These are phyloP conservation scores for Pachyrhizus erosus DNA, from an alignment of 306 rosid species.

Conservation along the genomic window DNA sequence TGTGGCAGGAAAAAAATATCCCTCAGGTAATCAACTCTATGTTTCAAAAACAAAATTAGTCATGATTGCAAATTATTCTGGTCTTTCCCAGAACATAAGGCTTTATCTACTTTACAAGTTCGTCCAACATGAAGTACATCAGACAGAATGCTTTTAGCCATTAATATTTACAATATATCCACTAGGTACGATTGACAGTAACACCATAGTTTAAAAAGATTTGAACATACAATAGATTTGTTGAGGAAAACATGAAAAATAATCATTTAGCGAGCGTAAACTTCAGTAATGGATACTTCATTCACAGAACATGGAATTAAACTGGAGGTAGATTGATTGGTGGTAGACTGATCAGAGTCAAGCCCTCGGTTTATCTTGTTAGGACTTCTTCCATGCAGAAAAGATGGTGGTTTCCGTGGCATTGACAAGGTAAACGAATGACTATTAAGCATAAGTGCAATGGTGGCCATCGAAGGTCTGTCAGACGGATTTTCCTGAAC, in stretches of 20 bases:
- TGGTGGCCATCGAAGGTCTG: constrained; percentile 58
- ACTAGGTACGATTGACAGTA: neutral
- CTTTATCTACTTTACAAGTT: neutral
- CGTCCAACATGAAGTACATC: neutral
- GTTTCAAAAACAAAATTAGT: no score
- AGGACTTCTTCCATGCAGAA: neutral
- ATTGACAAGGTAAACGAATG: constrained; percentile 45
- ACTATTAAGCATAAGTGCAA: constrained; percentile 55
- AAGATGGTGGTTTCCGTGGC: constrained; percentile 52
- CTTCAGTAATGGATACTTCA: constrained; percentile 29
- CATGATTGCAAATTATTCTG: no score
- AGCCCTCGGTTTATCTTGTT: neutral
- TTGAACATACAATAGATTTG: neutral
- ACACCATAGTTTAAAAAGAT: neutral
- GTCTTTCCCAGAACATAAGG: neutral
- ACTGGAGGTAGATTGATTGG: neutral
- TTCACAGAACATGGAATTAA: neutral
- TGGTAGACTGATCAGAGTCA: constrained; percentile 6
- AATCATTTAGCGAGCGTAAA: constrained; percentile 8
- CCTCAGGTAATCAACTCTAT: no score
- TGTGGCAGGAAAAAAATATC: no score
- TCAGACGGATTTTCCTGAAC: constrained; percentile 59
- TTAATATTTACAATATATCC: neutral
- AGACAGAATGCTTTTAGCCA: neutral
- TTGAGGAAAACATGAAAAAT: neutral